Conservation (phyloP, 768 basidiomycete species). For the Gymnopilus junonius region DNA sequence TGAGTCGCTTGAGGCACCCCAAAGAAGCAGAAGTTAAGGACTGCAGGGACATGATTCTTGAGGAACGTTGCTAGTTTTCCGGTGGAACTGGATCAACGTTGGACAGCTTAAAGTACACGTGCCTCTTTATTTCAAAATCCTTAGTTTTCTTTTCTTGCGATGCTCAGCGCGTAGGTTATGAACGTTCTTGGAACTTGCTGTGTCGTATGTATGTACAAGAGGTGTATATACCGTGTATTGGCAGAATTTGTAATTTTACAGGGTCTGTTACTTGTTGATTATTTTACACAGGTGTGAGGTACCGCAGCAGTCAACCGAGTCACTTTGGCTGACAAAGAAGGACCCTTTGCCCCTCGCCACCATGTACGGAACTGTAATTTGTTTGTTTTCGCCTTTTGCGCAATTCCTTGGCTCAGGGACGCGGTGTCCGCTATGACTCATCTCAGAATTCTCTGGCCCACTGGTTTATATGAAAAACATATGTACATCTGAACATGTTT, state of each 20-base stretch:
- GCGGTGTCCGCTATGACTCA: conserved; percentile 9
- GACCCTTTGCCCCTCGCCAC: neutral
- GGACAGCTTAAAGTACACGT: neutral
- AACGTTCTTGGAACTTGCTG: conserved; percentile 2
- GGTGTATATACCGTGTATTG: neutral
- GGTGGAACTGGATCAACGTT: neutral
- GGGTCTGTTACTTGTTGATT: too few relatives aligned
- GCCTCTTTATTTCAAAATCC: neutral
- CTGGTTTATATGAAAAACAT: neutral
- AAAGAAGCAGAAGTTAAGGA: conserved; percentile 8
- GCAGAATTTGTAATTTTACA: neutral
- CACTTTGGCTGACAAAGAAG: neutral
- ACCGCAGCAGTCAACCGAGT: neutral
- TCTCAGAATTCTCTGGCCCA: conserved; percentile 1
- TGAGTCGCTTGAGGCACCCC: conserved; percentile 47
- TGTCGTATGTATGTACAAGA: neutral
- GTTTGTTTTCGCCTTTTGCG: neutral
- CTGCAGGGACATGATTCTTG: conserved; percentile 5
- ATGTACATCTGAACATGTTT: neutral
- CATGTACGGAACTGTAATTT: neutral
- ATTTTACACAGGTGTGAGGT: neutral
- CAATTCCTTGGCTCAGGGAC: conserved; percentile 4
- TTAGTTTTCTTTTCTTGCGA: neutral
- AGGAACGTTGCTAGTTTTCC: neutral
- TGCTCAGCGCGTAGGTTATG: neutral